Base-by-base conservation (phyloP, 1,139 yeast species). In the Lodderomyces jiufengensis region DNA sequence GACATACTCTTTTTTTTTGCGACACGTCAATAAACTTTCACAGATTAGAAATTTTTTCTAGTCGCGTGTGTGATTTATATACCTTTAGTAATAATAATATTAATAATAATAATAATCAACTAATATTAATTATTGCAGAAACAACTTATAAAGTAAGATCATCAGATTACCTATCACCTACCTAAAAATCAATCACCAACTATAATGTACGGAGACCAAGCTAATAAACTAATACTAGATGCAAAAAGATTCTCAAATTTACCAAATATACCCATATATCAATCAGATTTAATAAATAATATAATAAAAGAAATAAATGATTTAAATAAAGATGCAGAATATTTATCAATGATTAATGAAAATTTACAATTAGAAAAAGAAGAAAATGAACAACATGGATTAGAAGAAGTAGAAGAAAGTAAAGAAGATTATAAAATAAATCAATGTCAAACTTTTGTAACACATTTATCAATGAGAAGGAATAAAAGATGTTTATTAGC, bases 201-300 rank as follows among this genome's bases (percentile, higher is more conserved):
- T n/a, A n/a, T n/a, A 20, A 92, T 92, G 98, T 85, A 86, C 52
- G 97, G 97, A 24, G 97, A 90, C 49, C 54, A 76, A 3, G 96
- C 94, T 1, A 76, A 80, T 42, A 92, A 92, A 54, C 75, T 92
- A 20, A 73, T 86, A 3, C 68, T 80, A 28, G 97, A 92, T 44
- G 94, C 97, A 10, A 84, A 88, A 46, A 66, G 98, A 46, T 70
- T 95, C 0, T 70, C 73, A 41, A 75, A 76, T 31, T 64, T 92
- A 29, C 81, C 82, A 7, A 73, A 71, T 15, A 55, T 92, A 1
- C 92, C 97, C 0, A 59, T 77, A 8, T 88, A 81, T 55, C 88
- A 84, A 45, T 77, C 80, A 11, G 95, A 85, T 27, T 59, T 84
- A n/a, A 81, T 90, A 5, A 73, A 84, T 31, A 76, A 76, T 14